These are phyloP conservation scores for Raffaelea deltoideospora DNA, from an alignment of 2,329 filamentous ascomycete species.

Conservation along the genomic window DNA sequence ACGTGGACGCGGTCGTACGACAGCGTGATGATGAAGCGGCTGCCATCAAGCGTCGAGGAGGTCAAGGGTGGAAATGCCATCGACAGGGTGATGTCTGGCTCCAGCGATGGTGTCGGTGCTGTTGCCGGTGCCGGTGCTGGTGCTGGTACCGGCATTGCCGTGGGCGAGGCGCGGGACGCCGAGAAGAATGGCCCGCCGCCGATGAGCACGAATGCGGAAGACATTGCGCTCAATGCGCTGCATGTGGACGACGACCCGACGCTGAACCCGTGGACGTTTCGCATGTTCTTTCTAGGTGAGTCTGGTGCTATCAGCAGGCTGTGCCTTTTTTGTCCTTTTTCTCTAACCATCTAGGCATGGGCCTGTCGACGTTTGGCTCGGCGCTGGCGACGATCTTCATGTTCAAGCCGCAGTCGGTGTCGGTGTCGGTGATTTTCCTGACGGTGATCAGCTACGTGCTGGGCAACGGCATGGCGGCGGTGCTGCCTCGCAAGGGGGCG, in stretches of 20 bases:
- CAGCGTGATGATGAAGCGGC: no score
- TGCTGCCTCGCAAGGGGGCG: conserved; percentile 18
- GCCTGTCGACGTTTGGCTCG: conserved; percentile 19
- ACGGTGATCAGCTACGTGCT: conserved; percentile 27
- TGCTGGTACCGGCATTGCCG: no score
- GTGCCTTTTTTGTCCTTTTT: background rate
- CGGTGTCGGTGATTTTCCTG: conserved; percentile 28
- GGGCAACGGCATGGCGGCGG: conserved; percentile 22
- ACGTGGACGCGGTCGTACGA: no score
- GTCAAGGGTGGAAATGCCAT: no score
- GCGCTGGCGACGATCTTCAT: conserved; percentile 27
- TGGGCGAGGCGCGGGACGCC: no score
- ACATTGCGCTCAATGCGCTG: conserved; percentile 9
- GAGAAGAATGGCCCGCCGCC: no score
- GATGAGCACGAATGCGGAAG: conserved; percentile 1
- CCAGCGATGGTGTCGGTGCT: no score
- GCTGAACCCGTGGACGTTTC: conserved; percentile 10
- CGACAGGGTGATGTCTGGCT: no score
- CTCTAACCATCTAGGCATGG: conserved; percentile 12
- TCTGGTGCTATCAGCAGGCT: background rate
- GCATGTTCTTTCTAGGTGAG: conserved; percentile 8
- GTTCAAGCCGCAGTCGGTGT: conserved; percentile 30
- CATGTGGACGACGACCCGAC: conserved; percentile 11
- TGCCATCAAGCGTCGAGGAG: no score
- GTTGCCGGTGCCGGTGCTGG: no score